Conservation (phyloP, 345 rosid genomes). For the Hypericum perforatum region DNA sequence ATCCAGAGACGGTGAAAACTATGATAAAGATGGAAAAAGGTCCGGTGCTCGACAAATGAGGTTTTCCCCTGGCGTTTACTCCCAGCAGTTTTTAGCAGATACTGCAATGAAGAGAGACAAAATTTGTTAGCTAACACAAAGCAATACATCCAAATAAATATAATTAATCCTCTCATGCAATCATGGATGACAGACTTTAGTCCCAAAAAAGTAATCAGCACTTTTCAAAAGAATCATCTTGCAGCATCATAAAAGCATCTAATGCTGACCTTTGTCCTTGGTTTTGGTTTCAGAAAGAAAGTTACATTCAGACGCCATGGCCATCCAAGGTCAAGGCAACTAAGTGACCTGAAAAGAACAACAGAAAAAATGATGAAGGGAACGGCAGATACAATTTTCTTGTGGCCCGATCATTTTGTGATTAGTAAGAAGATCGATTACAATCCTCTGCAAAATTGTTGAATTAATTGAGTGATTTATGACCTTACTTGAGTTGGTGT, state of each 20-base stretch:
- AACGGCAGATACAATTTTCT: background rate
- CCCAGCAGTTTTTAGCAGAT: constrained; percentile 51
- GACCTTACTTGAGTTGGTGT: no score
- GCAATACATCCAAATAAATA: constrained; percentile 2
- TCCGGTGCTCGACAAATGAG: constrained; percentile 92
- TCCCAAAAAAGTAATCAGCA: no score
- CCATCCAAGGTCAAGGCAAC: constrained; percentile 89
- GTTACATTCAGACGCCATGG: constrained; percentile 64
- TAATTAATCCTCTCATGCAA: no score
- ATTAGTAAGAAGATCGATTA: background rate
- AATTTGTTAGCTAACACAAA: background rate
- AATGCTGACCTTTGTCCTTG: constrained; percentile 52
- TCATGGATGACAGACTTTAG: no score
- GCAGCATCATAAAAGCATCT: no score
- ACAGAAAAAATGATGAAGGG: background rate
- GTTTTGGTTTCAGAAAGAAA: constrained; percentile 70
- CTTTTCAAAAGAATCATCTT: no score
- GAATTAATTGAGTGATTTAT: no score
- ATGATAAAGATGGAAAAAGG: constrained; percentile 91
- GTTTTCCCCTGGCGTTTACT: constrained; percentile 73
- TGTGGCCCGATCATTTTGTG: background rate
- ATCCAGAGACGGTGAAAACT: constrained; percentile 98
- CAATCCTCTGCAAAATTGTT: no score
- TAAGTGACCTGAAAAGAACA: constrained; percentile 56
- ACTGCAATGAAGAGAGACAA: constrained; percentile 28